phyloP scores from a whole-genome alignment of 768 basidiomycete genomes.

The Pisolithus marmoratus region DNA sequence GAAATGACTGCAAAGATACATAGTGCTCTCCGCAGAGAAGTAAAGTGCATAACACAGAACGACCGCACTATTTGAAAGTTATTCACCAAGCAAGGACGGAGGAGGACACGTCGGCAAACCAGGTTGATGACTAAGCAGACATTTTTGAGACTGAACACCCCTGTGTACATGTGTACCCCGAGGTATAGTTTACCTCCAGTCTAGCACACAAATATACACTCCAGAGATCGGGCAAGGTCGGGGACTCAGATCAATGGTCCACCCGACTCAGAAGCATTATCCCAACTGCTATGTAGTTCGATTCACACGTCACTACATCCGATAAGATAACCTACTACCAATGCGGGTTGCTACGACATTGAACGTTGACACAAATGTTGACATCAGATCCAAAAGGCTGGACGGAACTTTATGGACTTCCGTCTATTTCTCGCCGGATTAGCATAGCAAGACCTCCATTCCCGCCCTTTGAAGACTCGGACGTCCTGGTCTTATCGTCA shows the following conservation, averaged over 20 bases:
- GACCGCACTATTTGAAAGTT: constrained; percentile 1
- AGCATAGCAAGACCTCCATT: constrained; percentile 10
- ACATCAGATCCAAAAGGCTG: background rate
- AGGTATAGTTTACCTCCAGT: no score
- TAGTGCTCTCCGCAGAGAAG: constrained; percentile 23
- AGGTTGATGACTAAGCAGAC: background rate
- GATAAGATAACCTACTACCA: no score
- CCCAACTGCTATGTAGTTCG: no score
- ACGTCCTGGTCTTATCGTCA: constrained; percentile 15
- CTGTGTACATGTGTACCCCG: no score
- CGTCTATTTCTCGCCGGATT: constrained; percentile 5
- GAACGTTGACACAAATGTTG: no score
- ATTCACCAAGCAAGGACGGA: constrained; percentile 11
- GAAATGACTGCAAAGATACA: constrained; percentile 20
- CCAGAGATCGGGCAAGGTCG: no score
- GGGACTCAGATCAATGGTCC: no score
- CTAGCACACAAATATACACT: background rate
- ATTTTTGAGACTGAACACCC: no score
- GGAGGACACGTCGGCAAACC: constrained; percentile 11
- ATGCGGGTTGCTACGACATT: no score
- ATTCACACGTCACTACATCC: no score
- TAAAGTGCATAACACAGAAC: constrained; percentile 11
- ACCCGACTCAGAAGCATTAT: no score
- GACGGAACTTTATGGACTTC: constrained; percentile 7
- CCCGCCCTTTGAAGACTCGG: constrained; percentile 13